A percentile compares a stretch with the other conserved stretches of the same genome.
These are phyloP conservation scores for Helichrysum umbraculigerum DNA, from an alignment of 129 eudicot species.

Conservation along the genomic window DNA sequence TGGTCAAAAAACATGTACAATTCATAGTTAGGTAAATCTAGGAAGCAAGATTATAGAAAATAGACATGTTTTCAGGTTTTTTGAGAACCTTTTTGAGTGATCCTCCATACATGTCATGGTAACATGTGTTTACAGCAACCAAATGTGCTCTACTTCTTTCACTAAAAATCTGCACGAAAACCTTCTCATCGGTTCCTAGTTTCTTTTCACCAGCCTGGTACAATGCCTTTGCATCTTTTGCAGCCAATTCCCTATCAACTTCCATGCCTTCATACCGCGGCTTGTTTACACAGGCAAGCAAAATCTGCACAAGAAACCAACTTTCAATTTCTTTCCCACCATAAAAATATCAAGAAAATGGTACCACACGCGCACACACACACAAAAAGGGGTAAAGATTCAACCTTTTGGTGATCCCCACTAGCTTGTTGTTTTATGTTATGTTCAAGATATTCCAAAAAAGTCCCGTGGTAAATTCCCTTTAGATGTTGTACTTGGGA, in stretches of 20 bases:
- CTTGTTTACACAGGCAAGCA: constrained; percentile 49
- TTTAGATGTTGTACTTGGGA: constrained; percentile 42
- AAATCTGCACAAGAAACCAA: constrained; percentile 47
- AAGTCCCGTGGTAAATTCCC: constrained; percentile 47
- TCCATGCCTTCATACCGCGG: constrained; percentile 57
- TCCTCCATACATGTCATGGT: constrained; percentile 53
- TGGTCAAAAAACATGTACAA: not conserved
- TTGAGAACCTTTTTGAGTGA: constrained; percentile 54
- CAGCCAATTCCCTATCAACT: constrained; percentile 50
- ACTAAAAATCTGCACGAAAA: constrained; percentile 44
- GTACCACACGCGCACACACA: constrained; percentile 6
- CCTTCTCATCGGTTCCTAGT: constrained; percentile 56
- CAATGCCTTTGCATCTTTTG: constrained; percentile 60
- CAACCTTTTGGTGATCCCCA: constrained; percentile 61
- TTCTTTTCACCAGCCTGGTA: constrained; percentile 69
- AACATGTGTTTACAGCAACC: constrained; percentile 44
- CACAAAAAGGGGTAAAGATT: constrained; percentile 1
- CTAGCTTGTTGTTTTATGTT: constrained; percentile 43
- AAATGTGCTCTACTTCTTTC: constrained; percentile 64
- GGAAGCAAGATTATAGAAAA: not conserved
- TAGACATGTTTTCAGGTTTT: not conserved
- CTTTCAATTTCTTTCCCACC: constrained; percentile 6
- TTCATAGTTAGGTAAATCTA: not conserved
- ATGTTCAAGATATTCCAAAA: constrained; percentile 43
- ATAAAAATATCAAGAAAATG: constrained; percentile 1